A percentile compares a stretch with the other conserved stretches of the same genome.
These are phyloP conservation scores for Lentinula edodes DNA, from an alignment of 768 basidiomycete genomes.

Conservation along the genomic window DNA sequence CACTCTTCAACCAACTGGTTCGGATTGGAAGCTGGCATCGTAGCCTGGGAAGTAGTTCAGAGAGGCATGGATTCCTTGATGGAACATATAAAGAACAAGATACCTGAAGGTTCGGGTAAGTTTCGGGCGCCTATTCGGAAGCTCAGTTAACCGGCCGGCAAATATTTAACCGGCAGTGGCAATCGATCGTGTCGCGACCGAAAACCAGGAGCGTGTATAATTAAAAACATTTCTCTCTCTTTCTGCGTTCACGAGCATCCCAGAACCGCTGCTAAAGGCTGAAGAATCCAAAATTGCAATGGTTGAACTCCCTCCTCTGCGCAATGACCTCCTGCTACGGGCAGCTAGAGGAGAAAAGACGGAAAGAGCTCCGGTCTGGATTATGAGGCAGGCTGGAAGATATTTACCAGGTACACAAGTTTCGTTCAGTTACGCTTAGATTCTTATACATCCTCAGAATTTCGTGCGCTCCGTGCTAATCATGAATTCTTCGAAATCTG, in stretches of 20 bases:
- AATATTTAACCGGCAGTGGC: background rate
- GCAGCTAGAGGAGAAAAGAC: conserved; percentile 84
- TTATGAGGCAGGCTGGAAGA: conserved; percentile 95
- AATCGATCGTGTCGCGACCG: background rate
- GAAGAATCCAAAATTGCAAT: conserved; percentile 18
- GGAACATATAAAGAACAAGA: too few relatives aligned
- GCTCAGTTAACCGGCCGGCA: background rate
- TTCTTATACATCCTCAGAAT: conserved; percentile 49
- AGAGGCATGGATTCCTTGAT: background rate
- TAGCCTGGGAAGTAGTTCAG: background rate
- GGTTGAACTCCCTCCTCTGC: conserved; percentile 61
- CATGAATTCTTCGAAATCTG: conserved; percentile 97
- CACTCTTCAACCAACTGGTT: conserved; percentile 63
- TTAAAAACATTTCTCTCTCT: conserved; percentile 3
- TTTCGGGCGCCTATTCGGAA: background rate
- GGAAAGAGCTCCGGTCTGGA: conserved; percentile 94
- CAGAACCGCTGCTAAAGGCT: background rate
- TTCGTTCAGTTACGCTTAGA: conserved; percentile 2
- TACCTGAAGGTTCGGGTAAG: too few relatives aligned
- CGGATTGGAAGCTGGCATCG: conserved; percentile 51
- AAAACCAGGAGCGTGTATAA: background rate
- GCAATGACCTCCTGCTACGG: conserved; percentile 86
- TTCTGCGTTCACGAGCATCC: conserved; percentile 8
- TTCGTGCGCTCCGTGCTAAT: conserved; percentile 74
- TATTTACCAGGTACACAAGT: conserved; percentile 76